These are phyloP conservation scores for Cucumis hystrix DNA, from an alignment of 306 rosid genomes.

Conservation along the genomic window DNA sequence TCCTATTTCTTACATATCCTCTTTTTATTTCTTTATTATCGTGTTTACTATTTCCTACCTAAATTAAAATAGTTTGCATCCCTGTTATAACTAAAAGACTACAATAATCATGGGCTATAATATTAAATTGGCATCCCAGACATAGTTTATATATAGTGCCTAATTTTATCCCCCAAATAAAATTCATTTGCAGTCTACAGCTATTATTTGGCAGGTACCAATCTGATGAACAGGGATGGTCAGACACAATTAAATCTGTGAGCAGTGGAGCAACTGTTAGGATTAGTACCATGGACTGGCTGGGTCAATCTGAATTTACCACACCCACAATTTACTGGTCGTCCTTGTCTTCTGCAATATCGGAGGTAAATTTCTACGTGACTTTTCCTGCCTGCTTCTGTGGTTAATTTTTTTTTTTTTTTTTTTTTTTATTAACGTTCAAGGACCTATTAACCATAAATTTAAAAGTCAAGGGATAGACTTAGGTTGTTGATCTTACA, in stretches of 20 bases:
- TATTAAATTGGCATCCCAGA: no score
- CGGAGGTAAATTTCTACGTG: conserved; percentile 45
- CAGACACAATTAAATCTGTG: conserved; percentile 73
- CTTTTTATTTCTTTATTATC: no score
- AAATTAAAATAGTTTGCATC: no score
- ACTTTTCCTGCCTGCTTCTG: background rate
- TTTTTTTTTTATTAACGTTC: no score
- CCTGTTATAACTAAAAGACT: no score
- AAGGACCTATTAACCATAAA: background rate
- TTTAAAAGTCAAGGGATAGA: background rate
- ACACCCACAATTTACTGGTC: conserved; percentile 69
- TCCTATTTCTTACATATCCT: no score
- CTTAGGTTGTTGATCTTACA: background rate
- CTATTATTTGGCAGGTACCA: conserved; percentile 65
- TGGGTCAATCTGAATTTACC: conserved; percentile 69
- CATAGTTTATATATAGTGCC: background rate
- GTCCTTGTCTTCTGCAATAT: conserved; percentile 73
- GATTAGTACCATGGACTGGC: conserved; percentile 93
- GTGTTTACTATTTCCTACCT: no score
- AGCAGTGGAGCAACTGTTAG: conserved; percentile 35
- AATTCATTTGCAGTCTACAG: conserved; percentile 33
- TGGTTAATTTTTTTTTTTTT: background rate
- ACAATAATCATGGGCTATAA: no score
- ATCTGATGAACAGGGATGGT: conserved; percentile 88
- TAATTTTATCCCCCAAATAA: conserved; percentile 7